These are phyloP conservation scores for Umbilicus rupestris DNA, from an alignment of 164 flowering plant genomes.

Conservation along the genomic window DNA sequence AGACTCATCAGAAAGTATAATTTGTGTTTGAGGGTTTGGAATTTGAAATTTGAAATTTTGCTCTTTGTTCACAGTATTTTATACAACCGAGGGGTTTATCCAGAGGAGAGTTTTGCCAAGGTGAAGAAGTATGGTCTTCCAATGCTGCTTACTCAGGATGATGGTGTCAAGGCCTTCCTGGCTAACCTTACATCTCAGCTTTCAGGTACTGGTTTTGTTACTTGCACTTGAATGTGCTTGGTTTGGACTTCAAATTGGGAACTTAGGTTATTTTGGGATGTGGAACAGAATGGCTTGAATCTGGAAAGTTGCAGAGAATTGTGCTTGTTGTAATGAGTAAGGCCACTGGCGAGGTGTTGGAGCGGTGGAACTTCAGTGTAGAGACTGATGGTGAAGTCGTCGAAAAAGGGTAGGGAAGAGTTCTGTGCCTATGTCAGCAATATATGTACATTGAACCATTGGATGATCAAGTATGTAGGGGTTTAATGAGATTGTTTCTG, in stretches of 20 bases:
- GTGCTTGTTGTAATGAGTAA: constrained; percentile 96
- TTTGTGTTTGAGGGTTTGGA: not conserved
- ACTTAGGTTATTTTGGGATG: constrained; percentile 9
- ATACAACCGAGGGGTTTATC: constrained; percentile 85
- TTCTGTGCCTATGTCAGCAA: not conserved
- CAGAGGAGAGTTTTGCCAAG: constrained; percentile 79
- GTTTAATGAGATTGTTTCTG: not conserved
- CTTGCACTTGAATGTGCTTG: not conserved
- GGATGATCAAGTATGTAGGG: not conserved
- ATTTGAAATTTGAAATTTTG: constrained; percentile 1
- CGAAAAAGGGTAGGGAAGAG: constrained; percentile 53
- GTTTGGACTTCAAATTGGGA: not conserved
- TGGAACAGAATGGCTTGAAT: constrained; percentile 75
- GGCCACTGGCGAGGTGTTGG: constrained; percentile 65
- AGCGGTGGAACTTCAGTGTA: constrained; percentile 91
- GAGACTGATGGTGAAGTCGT: constrained; percentile 86
- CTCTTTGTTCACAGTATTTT: constrained; percentile 42
- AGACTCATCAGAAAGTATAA: not conserved
- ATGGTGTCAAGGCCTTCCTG: constrained; percentile 77
- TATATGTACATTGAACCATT: not conserved
- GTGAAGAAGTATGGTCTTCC: constrained; percentile 98
- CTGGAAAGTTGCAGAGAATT: constrained; percentile 80
- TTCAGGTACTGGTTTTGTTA: constrained; percentile 31
- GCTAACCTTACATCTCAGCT: constrained; percentile 69
- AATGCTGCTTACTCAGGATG: constrained; percentile 86